A percentile compares a stretch with the other conserved stretches of the same genome.
phyloP scores from a whole-genome alignment of 2,329 filamentous ascomycete genomes.

The Colletotrichum spaethianum region DNA sequence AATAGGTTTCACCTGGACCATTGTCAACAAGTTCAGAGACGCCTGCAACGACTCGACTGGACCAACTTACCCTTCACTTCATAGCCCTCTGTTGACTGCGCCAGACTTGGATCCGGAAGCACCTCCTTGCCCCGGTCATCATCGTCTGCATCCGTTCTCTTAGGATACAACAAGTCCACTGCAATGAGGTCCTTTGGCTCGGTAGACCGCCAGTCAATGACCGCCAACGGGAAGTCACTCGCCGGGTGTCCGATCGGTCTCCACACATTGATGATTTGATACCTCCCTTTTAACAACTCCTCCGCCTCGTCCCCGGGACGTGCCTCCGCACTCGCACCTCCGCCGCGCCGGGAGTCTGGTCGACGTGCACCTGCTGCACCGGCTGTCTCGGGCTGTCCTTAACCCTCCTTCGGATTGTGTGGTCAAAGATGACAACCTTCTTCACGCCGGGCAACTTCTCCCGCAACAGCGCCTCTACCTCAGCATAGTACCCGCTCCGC shows the following conservation, averaged over 20 bases:
- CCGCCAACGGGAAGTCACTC: constrained; percentile 74
- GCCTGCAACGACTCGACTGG: neutral
- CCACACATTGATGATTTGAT: constrained; percentile 81
- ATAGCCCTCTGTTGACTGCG: constrained; percentile 70
- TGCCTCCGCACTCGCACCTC: constrained; percentile 74
- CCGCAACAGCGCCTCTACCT: constrained; percentile 71
- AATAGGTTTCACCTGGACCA: constrained; percentile 70
- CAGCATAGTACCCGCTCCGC: constrained; percentile 70
- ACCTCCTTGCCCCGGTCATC: constrained; percentile 71
- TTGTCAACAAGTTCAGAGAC: neutral
- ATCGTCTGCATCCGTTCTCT: constrained; percentile 53
- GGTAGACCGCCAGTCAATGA: constrained; percentile 75
- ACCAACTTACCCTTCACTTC: constrained; percentile 60
- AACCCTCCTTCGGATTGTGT: constrained; percentile 74
- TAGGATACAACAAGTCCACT: constrained; percentile 75
- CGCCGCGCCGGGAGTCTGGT: constrained; percentile 77
- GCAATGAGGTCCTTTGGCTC: constrained; percentile 70
- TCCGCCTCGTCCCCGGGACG: constrained; percentile 68
- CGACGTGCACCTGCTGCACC: constrained; percentile 79
- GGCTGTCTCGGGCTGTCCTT: constrained; percentile 72
- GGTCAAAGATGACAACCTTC: constrained; percentile 79
- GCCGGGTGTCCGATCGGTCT: constrained; percentile 75
- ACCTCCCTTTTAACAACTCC: constrained; percentile 69
- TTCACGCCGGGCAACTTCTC: constrained; percentile 68
- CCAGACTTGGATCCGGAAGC: constrained; percentile 62